A percentile compares a stretch with the other conserved stretches of the same genome.
phyloP scores from a whole-genome alignment of 73 alveolate species.

The Tetrahymena elliotti region DNA sequence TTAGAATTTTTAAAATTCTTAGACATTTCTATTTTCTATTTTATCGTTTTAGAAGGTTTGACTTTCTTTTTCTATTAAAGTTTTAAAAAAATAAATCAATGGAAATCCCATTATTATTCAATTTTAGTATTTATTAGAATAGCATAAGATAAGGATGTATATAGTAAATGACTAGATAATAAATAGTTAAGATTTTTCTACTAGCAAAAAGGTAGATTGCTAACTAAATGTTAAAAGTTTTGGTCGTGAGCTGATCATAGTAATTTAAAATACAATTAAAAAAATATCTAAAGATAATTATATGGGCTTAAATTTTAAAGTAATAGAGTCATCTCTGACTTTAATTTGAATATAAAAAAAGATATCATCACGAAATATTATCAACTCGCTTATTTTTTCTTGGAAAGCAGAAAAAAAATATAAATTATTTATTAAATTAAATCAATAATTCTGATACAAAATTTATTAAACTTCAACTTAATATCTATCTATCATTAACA shows the following conservation, averaged over 20 bases:
- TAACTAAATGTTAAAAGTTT: background rate
- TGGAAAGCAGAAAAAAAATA: background rate
- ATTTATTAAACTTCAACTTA: background rate
- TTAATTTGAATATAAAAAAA: background rate
- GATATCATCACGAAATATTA: background rate
- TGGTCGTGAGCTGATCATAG: background rate
- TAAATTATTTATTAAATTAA: background rate
- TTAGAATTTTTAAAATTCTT: background rate
- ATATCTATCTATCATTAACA: background rate
- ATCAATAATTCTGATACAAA: background rate
- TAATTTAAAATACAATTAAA: background rate
- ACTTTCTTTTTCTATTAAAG: no score
- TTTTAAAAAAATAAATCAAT: no score
- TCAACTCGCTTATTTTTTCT: background rate
- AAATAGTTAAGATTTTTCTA: background rate
- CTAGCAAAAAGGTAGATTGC: background rate
- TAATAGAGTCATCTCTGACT: background rate
- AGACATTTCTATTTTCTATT: background rate
- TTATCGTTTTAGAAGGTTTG: background rate
- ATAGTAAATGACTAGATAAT: background rate
- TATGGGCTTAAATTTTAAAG: background rate
- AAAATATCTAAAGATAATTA: no score
- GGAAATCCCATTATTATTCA: background rate
- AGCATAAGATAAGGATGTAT: background rate
- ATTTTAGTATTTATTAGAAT: no score